Conservation (phyloP, 2,329 filamentous ascomycete species). For the Pseudogymnoascus sp. region DNA sequence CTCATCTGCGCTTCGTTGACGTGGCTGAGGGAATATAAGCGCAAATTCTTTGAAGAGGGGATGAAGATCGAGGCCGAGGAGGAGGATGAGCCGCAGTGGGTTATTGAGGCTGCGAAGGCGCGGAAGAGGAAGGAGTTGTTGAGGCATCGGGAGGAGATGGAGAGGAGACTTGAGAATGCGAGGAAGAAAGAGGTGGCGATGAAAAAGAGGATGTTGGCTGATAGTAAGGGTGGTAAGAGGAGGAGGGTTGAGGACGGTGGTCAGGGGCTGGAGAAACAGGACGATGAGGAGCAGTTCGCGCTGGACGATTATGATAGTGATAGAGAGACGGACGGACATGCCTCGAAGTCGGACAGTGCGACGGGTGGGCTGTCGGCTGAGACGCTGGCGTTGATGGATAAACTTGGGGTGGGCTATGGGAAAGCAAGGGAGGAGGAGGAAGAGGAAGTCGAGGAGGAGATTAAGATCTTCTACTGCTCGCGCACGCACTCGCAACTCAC, state of each 20-base stretch:
- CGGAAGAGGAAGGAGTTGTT: slow-evolving; percentile 47
- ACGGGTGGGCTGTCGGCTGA: slow-evolving; percentile 46
- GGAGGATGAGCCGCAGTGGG: slow-evolving; percentile 60
- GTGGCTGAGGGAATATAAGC: slow-evolving; percentile 62
- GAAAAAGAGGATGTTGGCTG: slow-evolving; percentile 35
- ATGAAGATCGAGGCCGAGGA: slow-evolving; percentile 26
- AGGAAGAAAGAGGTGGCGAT: slow-evolving; percentile 48
- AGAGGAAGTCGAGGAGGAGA: slow-evolving; percentile 45
- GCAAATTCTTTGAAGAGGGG: slow-evolving; percentile 29
- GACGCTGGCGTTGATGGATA: slow-evolving; percentile 55
- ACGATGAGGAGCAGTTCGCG: slow-evolving; percentile 49
- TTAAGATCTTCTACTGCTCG: slow-evolving; percentile 65
- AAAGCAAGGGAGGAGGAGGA: slow-evolving; percentile 33
- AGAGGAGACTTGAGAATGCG: slow-evolving; percentile 48
- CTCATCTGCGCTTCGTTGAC: slow-evolving; percentile 64
- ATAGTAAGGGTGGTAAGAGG: slow-evolving; percentile 36
- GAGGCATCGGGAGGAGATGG: slow-evolving; percentile 49
- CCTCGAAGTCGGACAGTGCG: slow-evolving; percentile 25
- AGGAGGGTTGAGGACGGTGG: slow-evolving; percentile 28
- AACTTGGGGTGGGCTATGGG: slow-evolving; percentile 34
- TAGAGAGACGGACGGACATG: slow-evolving; percentile 33
- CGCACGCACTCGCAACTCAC: slow-evolving; percentile 65
- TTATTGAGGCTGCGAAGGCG: slow-evolving; percentile 52
- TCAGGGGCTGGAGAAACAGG: slow-evolving; percentile 39
- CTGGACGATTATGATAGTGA: slow-evolving; percentile 65